Conservation (phyloP, 768 basidiomycete species). For the Tylopilus cervinicoccineus region DNA sequence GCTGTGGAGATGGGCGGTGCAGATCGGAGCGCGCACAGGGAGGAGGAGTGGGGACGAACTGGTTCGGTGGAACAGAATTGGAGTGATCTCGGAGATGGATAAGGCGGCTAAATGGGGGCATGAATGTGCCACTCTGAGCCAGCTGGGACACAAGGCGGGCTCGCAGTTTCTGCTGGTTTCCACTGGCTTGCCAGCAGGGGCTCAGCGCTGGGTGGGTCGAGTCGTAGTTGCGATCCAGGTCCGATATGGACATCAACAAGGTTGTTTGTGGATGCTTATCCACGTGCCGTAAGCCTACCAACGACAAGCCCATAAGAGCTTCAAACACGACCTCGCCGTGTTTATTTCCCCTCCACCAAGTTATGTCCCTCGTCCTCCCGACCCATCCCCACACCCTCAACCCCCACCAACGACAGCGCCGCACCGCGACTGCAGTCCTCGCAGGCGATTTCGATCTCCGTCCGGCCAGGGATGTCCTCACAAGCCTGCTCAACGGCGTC, state of each 20-base stretch:
- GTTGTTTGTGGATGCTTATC: constrained; percentile 35
- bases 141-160: constrained; percentile 27
- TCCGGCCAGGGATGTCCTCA: constrained; percentile 70
- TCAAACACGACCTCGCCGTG: constrained; percentile 31
- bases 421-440: constrained; percentile 73
- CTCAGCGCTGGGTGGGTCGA: neutral
- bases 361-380: constrained; percentile 22
- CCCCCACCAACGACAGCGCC: constrained; percentile 39
- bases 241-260: constrained; percentile 32
- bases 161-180: constrained; percentile 28
- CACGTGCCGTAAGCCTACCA: constrained; percentile 34
- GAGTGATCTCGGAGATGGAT: constrained; percentile 25
- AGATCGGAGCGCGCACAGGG: constrained; percentile 9
- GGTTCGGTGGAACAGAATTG: constrained; percentile 14
- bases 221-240: constrained; percentile 5
- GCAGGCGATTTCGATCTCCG: constrained; percentile 70
- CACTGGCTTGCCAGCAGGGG: constrained; percentile 11
- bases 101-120: constrained; percentile 14
- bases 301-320: constrained; percentile 33
- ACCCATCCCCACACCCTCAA: constrained; percentile 10
- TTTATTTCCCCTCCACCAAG: constrained; percentile 12
- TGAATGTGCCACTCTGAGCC: constrained; percentile 15
- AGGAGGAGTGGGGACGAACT: constrained; percentile 6
- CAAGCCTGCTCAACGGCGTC: constrained; percentile 75
- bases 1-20: constrained; percentile 20